Evolutionary conservation across 1,284 basidiomycete species (phyloP), one percentile per base, ranked within the genome.

Genomic region (Phenoliferia sp.): DNA sequence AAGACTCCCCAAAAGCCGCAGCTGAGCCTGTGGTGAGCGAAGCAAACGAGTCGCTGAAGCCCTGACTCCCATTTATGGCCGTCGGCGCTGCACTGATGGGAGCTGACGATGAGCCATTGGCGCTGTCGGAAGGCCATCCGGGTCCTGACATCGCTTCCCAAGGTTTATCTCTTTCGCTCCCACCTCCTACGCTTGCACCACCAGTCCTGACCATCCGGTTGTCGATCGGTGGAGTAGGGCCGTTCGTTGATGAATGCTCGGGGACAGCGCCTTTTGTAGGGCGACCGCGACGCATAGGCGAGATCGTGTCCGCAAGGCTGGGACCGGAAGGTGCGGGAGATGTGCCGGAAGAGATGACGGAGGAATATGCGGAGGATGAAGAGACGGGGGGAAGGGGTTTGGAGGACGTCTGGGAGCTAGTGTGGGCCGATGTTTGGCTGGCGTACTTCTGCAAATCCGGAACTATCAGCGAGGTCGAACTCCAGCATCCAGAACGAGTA

Each of bases 251-350:
- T n/a, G n/a, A n/a, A n/a, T n/a, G n/a, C n/a, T n/a, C 29, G 17
- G 59, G 29, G 31, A 32, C 15, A 2, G 72, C 36, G 2, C 61
- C 26, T 55, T 77, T 78, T 3, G 61, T 63, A 16, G 80, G 80
- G 28, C 80, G 71, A 0, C 80, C 80, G 3, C 80, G 73, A 6
- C 80, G 74, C 80, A 80, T 80, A 3, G 79, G 79, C 0, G 77
- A 76, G 65, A 80, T 76, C 29, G 70, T 70, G 35, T 76, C 73
- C 1, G 66, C 69, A 26, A 70, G 56, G 36, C 57, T 55, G 16
- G 26, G 66, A 10, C 50, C 60, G 22, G 56, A 48, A 9, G 36
- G 60, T 12, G 34, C 55, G 7, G 58, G 7, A 16, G 55, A 34
- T 57, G 61, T 44, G 33, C 44, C n/a, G 60, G 61, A 59, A 62